Evolutionary conservation across 352 stramenopile species (phyloP).

Genomic region (Hyaloperonospora brassicae): DNA sequence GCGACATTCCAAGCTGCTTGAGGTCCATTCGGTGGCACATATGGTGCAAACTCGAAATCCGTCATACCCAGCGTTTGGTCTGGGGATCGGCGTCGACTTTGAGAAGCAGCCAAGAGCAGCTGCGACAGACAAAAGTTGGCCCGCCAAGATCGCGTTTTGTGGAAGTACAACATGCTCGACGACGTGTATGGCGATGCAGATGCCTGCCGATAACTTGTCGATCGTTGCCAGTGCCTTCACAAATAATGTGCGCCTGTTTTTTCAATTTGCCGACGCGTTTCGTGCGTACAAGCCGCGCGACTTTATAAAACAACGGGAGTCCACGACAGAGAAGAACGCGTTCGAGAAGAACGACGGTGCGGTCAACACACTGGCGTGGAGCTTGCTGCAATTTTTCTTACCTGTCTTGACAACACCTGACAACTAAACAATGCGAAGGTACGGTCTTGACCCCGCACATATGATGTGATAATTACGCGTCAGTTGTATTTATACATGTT

Average conservation of each 20-base stretch:
- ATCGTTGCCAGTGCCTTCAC: conserved; percentile 43
- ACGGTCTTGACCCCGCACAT: conserved; percentile 1
- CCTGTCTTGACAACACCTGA: conserved; percentile 16
- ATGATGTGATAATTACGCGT: conserved; percentile 14
- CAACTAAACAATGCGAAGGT: conserved; percentile 8
- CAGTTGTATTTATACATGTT: neutral
- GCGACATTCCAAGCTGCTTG: conserved; percentile 36
- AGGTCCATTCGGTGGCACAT: conserved; percentile 29
- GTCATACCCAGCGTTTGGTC: conserved; percentile 25
- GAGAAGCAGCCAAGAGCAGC: conserved; percentile 10
- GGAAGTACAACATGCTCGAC: conserved; percentile 38
- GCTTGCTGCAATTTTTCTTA: conserved; percentile 28
- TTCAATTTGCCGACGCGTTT: conserved; percentile 32
- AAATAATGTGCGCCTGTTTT: conserved; percentile 37
- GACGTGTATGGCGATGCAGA: conserved; percentile 56
- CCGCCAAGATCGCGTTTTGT: conserved; percentile 38
- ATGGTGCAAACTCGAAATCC: conserved; percentile 43
- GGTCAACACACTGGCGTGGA: conserved; percentile 29
- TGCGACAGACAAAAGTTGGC: conserved; percentile 20
- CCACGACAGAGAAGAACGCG: conserved; percentile 5
- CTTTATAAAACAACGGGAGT: conserved; percentile 19
- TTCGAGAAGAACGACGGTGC: conserved; percentile 26
- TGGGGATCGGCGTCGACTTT: conserved; percentile 40
- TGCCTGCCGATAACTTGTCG: conserved; percentile 27
- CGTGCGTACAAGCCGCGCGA: conserved; percentile 29